phyloP scores from a whole-genome alignment of 306 rosid genomes.

The Casuarina equisetifolia region DNA sequence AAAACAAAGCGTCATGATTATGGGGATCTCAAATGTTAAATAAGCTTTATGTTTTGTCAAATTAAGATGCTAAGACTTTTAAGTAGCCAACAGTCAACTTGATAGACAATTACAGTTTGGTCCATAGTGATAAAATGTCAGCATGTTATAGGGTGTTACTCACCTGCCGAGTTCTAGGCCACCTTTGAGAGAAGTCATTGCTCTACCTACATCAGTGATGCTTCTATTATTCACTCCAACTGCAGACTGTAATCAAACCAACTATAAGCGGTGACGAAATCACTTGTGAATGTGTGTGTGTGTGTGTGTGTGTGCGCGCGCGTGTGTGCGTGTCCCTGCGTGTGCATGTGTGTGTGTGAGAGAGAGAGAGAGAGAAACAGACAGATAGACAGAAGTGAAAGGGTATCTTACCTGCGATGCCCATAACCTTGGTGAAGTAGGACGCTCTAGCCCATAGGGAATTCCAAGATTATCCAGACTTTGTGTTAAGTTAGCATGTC shows the following conservation, averaged over 20 bases:
- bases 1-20: not conserved
- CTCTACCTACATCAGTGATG: conserved; percentile 57
- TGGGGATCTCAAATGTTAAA: not conserved
- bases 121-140: conserved; percentile 17
- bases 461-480: conserved; percentile 58
- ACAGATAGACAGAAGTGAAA: conserved; percentile 1
- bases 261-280: conserved; percentile 14
- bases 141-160: conserved; percentile 31
- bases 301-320: no score
- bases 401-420: conserved; percentile 45
- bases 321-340: no score
- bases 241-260: conserved; percentile 49
- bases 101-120: conserved; percentile 22
- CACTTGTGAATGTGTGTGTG: not conserved
- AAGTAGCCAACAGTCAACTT: conserved; percentile 5
- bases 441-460: conserved; percentile 55
- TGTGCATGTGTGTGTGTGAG: not conserved
- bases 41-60: not conserved
- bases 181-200: conserved; percentile 57
- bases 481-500: conserved; percentile 49
- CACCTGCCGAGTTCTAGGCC: conserved; percentile 86
- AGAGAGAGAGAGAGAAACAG: conserved; percentile 22
- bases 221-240: conserved; percentile 62
- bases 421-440: conserved; percentile 82
- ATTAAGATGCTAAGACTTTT: conserved; percentile 2